Conservation (phyloP, 768 basidiomycete species). For the Amanita rubescens region DNA sequence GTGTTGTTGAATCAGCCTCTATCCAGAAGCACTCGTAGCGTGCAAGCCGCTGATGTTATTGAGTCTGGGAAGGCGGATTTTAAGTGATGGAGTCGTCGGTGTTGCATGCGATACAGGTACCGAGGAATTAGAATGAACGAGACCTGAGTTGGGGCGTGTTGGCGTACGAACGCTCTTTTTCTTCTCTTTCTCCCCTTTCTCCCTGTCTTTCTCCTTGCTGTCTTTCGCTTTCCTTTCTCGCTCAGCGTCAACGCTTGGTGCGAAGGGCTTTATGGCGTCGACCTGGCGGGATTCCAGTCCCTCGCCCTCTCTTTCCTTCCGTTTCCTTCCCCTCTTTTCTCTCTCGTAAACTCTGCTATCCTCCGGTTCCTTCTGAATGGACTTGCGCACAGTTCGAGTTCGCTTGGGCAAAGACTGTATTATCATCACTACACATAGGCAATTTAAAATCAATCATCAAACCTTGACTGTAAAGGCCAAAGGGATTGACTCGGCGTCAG, state of each 20-base stretch:
- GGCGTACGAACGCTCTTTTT: slow-evolving; percentile 27
- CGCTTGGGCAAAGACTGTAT: slow-evolving; percentile 10
- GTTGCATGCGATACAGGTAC: slow-evolving; percentile 17
- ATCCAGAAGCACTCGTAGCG: slow-evolving; percentile 1
- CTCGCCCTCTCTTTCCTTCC: slow-evolving; percentile 40
- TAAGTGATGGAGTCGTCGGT: slow-evolving; percentile 40
- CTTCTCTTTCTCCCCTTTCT: slow-evolving; percentile 19
- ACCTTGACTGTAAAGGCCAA: neutral
- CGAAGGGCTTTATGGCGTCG: slow-evolving; percentile 4
- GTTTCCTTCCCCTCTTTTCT: slow-evolving; percentile 32
- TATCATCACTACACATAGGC: neutral
- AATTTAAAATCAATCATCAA: neutral
- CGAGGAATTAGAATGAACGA: slow-evolving; percentile 17
- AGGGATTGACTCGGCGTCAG: slow-evolving; percentile 3
- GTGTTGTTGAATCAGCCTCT: neutral
- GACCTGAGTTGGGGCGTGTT: slow-evolving; percentile 17
- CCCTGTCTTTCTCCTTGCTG: slow-evolving; percentile 17
- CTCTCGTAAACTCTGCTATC: slow-evolving; percentile 14
- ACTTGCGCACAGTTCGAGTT: slow-evolving; percentile 21
- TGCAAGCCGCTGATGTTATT: slow-evolving; percentile 18
- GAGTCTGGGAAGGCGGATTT: slow-evolving; percentile 47
- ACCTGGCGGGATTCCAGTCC: slow-evolving; percentile 11
- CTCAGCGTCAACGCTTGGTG: neutral
- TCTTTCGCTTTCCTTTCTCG: neutral
- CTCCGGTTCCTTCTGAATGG: slow-evolving; percentile 22